Conservation (phyloP, 2,329 filamentous ascomycete species). For the Ophiocordyceps australis region DNA sequence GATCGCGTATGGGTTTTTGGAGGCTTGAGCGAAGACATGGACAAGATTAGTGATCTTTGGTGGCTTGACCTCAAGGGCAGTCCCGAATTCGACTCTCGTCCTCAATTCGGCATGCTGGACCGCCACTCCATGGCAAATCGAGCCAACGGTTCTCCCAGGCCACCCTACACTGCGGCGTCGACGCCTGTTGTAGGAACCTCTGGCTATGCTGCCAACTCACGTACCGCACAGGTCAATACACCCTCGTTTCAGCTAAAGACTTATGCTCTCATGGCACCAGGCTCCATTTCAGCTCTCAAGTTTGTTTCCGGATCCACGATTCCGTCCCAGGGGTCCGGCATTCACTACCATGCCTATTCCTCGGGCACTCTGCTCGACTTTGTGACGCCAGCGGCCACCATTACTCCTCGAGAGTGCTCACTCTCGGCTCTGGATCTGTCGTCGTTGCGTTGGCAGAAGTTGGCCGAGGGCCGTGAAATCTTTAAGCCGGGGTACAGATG, state of each 20-base stretch:
- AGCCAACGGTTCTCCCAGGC: constrained; percentile 29
- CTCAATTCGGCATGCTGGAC: constrained; percentile 34
- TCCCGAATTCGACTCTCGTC: constrained; percentile 62
- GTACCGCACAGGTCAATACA: constrained; percentile 47
- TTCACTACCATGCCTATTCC: constrained; percentile 89
- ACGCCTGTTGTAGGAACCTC: constrained; percentile 36
- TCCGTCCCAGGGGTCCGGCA: constrained; percentile 75
- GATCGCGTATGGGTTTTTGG: constrained; percentile 95
- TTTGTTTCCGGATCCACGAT: constrained; percentile 70
- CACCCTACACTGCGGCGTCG: constrained; percentile 29
- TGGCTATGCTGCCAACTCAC: constrained; percentile 50
- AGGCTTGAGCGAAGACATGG: constrained; percentile 88
- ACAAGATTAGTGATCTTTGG: constrained; percentile 89
- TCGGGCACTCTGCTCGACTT: constrained; percentile 88
- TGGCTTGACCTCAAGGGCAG: constrained; percentile 91
- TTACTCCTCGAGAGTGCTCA: constrained; percentile 73
- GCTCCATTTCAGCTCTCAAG: constrained; percentile 74
- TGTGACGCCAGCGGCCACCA: constrained; percentile 78
- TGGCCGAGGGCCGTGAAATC: constrained; percentile 86
- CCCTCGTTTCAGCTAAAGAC: constrained; percentile 47
- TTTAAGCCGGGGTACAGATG: constrained; percentile 86
- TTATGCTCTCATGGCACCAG: constrained; percentile 74
- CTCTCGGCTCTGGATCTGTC: constrained; percentile 77
- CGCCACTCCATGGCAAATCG: constrained; percentile 22
- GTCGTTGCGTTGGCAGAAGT: constrained; percentile 79